Evolutionary conservation across 495 filamentous ascomycete species (phyloP).

Genomic region (Xylaria bambusicola): DNA sequence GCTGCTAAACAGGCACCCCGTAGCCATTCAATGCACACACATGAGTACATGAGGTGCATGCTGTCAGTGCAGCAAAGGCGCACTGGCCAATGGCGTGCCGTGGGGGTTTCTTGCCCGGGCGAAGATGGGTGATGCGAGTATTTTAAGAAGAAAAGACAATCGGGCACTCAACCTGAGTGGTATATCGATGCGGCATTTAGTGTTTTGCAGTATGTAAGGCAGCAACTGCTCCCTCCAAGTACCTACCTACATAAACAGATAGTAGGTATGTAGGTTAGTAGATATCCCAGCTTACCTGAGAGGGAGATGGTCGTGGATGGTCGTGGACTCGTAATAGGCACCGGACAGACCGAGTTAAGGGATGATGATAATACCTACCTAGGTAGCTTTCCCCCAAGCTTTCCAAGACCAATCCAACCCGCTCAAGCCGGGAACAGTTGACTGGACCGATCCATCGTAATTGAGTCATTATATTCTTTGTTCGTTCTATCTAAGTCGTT

Average conservation of each 20-base stretch:
- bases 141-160: not conserved
- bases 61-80: slow-evolving; percentile 7
- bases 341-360: too few species aligned
- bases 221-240: not conserved
- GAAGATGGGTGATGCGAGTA: not conserved
- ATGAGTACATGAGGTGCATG: slow-evolving; percentile 9
- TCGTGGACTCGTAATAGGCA: too few species aligned
- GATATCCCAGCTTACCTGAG: too few species aligned
- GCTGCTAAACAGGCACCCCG: not conserved
- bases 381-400: too few species aligned
- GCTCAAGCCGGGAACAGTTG: slow-evolving; percentile 2
- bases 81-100: slow-evolving; percentile 4
- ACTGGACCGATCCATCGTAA: not conserved
- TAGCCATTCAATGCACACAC: slow-evolving; percentile 14
- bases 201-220: slow-evolving; percentile 8
- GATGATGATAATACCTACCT: too few species aligned
- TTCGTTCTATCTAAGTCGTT: too few species aligned
- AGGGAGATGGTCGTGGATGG: too few species aligned
- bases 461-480: too few species aligned
- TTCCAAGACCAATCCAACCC: too few species aligned
- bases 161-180: not conserved
- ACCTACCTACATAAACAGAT: not conserved
- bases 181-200: slow-evolving; percentile 16
- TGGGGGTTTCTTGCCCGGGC: slow-evolving; percentile 5
- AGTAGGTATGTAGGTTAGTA: too few species aligned